Base-by-base conservation (phyloP, 306 rosid species). In the Cyclanthera cordifolia region DNA sequence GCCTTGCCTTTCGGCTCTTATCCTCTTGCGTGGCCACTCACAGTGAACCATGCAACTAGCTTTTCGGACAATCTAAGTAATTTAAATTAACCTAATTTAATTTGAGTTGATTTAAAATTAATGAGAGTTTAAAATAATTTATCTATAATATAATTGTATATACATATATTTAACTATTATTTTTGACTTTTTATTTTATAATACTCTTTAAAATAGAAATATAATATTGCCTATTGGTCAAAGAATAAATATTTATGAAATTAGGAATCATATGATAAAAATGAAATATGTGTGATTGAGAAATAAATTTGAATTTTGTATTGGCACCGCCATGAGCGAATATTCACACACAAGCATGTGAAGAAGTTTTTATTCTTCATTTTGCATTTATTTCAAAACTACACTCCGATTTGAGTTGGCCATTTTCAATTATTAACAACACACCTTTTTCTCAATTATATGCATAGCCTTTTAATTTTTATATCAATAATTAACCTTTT, bases 311-410 rank as follows among this genome's bases (percentile, higher is more conserved):
- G 9, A 55, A 55, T 14, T 57, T 57, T 15, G 43, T 28, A 57
- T 2, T 13, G 24, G 39, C 70, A 65, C 70, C 52, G 50, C 23
- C 70, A 65, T 59, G 16, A 32, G 70, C 43, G 23, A 43, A 65
- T 65, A 12, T 37, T 43, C 70, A 61, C 68, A 64, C 37, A 64
- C 11, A 20, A 12, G 46, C 69, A 61, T 61, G 69, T 61, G 69
- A 4, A 37, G 17, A 37, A 61, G 49, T 59, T 32, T 32, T 59
- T 61, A 32, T 61, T 61, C 32, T 61, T 61, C 51, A 61, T 65
- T 65, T 63, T 65, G 6, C 70, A 43, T 43, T 65, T 2, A 64
- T 23, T 65, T n/a, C 25, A 59, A 65, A 23, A 23, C 53, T 53
- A 45, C 53, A 41, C 30, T 37, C n/a, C 10, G 3, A 2, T 1